Base-by-base conservation (phyloP, 768 basidiomycete genomes). In the Leccinum obscurum region DNA sequence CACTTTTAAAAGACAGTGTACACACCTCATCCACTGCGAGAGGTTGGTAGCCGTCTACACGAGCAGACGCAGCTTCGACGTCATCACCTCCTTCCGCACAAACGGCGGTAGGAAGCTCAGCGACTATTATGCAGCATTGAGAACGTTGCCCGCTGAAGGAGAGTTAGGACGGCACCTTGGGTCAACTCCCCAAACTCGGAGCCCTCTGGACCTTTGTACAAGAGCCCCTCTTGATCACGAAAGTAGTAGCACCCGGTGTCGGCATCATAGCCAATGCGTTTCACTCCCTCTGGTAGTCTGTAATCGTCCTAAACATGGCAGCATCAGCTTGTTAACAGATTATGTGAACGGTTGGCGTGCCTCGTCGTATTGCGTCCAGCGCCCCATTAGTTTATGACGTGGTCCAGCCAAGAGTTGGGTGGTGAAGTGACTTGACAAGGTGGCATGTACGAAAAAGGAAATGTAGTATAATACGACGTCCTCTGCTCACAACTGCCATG, bases 191-290 rank as follows among this genome's bases (percentile, higher is more conserved):
- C 85, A 63, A 81, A 90, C 68, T 85, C 76, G 35, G 85, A 81
- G 24, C 89, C 89, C 62, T 85, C 80, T 17, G 81, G 74, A 34
- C 82, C 82, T 71, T 84, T 85, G 87, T 67, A 85, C 62, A 73
- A 69, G 8, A 70, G 74, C 10, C 89, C 88, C 52, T 79, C 80
- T 3, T 58, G 58, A 70, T 85, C 84, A 26, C 80, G 80, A 75
- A 86, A 92, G 68, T 81, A 80, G 76, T 92, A 91, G 52, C 81
- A 76, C 53, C 83, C 81, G 2, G 80, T 79, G 75, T 92, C 90
- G 4, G 86, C 76, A 73, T 93, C 90, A 68, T 92, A 92, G 11
- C 89, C 90, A 58, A 89, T 83, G 35, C 90, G 84, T 62, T 84
- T 77, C 70, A 82, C 73, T 46, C 82, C 82, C 55, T 78, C 78